Evolutionary conservation across 495 filamentous ascomycete species (phyloP).

Genomic region (Astrothelium macrocarpum): DNA sequence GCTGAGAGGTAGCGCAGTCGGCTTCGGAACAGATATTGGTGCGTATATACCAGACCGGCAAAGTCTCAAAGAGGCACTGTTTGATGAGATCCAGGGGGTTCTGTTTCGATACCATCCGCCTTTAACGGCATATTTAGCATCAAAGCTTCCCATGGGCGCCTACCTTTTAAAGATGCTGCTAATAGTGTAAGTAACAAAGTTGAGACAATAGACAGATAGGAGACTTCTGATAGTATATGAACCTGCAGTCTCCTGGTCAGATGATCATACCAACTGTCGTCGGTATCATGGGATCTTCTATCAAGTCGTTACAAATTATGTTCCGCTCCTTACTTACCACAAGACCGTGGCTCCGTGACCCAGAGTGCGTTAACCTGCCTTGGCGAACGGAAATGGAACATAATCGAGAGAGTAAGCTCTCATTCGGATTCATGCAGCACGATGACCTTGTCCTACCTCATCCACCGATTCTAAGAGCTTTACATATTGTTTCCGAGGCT

Average conservation of each 20-base stretch:
- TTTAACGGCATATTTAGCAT: conserved; percentile 56
- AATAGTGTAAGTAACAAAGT: not conserved
- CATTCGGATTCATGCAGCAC: not conserved
- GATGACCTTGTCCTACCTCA: not conserved
- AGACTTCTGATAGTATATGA: not conserved
- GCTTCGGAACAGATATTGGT: conserved; percentile 32
- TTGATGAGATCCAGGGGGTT: conserved; percentile 34
- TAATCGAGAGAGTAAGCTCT: not conserved
- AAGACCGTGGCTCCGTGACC: conserved; percentile 19
- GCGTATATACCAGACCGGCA: not conserved
- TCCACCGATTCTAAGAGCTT: not conserved
- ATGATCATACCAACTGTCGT: not conserved
- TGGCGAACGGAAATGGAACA: conserved; percentile 11
- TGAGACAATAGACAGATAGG: not conserved
- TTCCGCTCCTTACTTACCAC: conserved; percentile 1
- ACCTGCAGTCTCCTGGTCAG: not conserved
- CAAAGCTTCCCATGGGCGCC: conserved; percentile 50
- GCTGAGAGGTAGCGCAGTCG: conserved; percentile 36
- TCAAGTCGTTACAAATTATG: not conserved
- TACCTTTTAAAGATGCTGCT: conserved; percentile 33
- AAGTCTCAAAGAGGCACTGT: not conserved
- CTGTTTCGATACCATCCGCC: conserved; percentile 55
- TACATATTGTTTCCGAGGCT: not conserved
- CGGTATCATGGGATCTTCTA: not conserved
- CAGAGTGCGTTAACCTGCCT: conserved; percentile 19